Conservation (phyloP, 2,329 filamentous ascomycete genomes). For the Diaporthe ampelina region DNA sequence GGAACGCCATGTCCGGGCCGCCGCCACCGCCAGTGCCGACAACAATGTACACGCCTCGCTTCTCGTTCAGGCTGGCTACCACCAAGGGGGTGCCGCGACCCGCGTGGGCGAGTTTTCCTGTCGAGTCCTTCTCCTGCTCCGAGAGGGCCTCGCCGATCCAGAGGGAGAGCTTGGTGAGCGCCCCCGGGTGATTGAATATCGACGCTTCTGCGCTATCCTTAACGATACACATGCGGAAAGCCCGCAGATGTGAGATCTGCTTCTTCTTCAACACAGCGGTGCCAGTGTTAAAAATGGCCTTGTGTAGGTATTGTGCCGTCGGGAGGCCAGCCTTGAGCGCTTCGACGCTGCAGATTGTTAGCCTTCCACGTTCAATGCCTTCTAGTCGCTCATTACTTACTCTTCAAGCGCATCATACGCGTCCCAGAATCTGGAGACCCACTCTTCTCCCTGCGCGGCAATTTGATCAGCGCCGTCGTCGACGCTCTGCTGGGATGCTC, state of each 20-base stretch:
- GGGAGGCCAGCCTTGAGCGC: slow-evolving; percentile 82
- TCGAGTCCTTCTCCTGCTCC: slow-evolving; percentile 85
- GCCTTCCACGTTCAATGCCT: slow-evolving; percentile 58
- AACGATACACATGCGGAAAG: slow-evolving; percentile 95
- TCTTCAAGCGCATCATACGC: slow-evolving; percentile 80
- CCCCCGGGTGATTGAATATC: slow-evolving; percentile 94
- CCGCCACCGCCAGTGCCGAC: slow-evolving; percentile 93
- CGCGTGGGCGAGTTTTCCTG: slow-evolving; percentile 77
- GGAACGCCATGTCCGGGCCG: slow-evolving; percentile 78
- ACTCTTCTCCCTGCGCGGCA: slow-evolving; percentile 71
- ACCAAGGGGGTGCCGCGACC: slow-evolving; percentile 87
- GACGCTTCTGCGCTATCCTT: slow-evolving; percentile 92
- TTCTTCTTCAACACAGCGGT: slow-evolving; percentile 92
- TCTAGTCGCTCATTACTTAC: slow-evolving; percentile 58
- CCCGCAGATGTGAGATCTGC: slow-evolving; percentile 91
- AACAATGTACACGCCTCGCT: slow-evolving; percentile 88
- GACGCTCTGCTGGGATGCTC: slow-evolving; percentile 55
- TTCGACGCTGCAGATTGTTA: slow-evolving; percentile 72
- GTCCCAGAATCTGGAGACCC: slow-evolving; percentile 77
- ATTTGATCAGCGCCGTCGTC: slow-evolving; percentile 64
- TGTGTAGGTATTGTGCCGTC: slow-evolving; percentile 89
- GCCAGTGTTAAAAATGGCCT: slow-evolving; percentile 93
- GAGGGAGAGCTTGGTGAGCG: slow-evolving; percentile 90
- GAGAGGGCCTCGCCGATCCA: slow-evolving; percentile 95
- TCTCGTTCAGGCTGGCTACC: slow-evolving; percentile 90